phyloP scores from a whole-genome alignment of 345 rosid species.

The Eucalyptus regnans region DNA sequence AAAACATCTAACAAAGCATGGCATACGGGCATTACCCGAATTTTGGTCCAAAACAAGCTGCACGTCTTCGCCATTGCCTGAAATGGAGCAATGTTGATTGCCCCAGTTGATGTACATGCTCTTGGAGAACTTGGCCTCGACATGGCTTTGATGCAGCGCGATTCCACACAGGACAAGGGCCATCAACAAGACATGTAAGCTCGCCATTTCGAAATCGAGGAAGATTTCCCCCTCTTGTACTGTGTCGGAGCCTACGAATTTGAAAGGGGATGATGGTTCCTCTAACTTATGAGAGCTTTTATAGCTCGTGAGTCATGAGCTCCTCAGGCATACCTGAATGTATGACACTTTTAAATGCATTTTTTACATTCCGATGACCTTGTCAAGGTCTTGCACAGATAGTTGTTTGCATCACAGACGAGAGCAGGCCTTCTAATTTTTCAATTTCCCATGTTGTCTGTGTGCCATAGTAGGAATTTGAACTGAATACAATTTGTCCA shows the following conservation, averaged over 20 bases:
- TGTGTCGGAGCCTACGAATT: background rate
- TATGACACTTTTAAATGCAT: background rate
- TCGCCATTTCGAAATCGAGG: conserved; percentile 20
- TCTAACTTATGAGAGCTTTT: background rate
- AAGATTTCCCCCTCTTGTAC: background rate
- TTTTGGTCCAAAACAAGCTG: conserved; percentile 50
- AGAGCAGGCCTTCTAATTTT: background rate
- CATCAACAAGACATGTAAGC: conserved; percentile 2
- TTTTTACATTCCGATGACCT: background rate
- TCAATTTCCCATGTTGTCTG: background rate
- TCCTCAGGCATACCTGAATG: background rate
- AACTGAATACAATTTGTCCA: background rate
- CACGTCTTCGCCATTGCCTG: conserved; percentile 24
- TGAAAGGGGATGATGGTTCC: conserved; percentile 5
- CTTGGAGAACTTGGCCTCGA: conserved; percentile 31
- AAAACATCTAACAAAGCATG: background rate
- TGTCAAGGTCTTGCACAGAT: background rate
- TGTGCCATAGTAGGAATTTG: background rate
- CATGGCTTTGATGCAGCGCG: conserved; percentile 17
- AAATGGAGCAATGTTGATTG: conserved; percentile 13
- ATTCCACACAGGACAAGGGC: conserved; percentile 12
- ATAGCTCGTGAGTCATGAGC: background rate
- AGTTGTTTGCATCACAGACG: background rate
- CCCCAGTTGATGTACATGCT: conserved; percentile 65
- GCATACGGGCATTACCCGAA: conserved; percentile 20